Percentiles rank a stretch among this genome's conserved stretches.
Evolutionary conservation across 805 yeast species (phyloP).

Genomic region (Kregervanrija pseudodelftensis): DNA sequence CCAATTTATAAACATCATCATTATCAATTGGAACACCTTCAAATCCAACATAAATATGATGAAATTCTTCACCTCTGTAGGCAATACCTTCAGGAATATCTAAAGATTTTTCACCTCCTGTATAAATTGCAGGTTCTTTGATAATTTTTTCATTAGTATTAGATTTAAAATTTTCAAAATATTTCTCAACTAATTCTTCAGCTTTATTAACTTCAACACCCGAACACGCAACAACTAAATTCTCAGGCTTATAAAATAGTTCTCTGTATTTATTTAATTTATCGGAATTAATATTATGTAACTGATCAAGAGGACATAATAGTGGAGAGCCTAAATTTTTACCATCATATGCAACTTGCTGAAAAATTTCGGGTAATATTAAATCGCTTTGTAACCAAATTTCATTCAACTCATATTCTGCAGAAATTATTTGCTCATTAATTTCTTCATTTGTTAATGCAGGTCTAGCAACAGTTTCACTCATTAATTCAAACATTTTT

Average conservation of each 20-base stretch:
- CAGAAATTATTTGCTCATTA: constrained; percentile 62
- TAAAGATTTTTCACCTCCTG: constrained; percentile 52
- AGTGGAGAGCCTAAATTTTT: constrained; percentile 82
- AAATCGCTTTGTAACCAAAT: constrained; percentile 78
- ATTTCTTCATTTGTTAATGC: constrained; percentile 61
- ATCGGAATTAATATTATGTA: constrained; percentile 46
- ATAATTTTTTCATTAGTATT: constrained; percentile 14
- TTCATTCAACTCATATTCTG: constrained; percentile 77
- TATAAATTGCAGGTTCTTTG: constrained; percentile 40
- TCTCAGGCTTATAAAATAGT: constrained; percentile 67
- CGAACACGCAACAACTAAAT: constrained; percentile 77
- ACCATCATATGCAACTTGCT: constrained; percentile 66
- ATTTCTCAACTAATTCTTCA: constrained; percentile 48
- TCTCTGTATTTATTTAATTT: constrained; percentile 53
- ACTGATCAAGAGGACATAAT: constrained; percentile 66
- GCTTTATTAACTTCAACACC: constrained; percentile 76
- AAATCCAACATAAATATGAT: constrained; percentile 80
- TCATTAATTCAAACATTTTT: constrained; percentile 64
- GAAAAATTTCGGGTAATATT: constrained; percentile 84
- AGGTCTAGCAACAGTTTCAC: constrained; percentile 76
- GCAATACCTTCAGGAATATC: constrained; percentile 54
- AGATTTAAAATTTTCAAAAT: constrained; percentile 57
- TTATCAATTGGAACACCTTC: constrained; percentile 80
- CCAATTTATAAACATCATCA: constrained; percentile 85
- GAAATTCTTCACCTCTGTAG: constrained; percentile 63